Conservation (phyloP, 1,284 basidiomycete species). For the Cerrena zonata region DNA sequence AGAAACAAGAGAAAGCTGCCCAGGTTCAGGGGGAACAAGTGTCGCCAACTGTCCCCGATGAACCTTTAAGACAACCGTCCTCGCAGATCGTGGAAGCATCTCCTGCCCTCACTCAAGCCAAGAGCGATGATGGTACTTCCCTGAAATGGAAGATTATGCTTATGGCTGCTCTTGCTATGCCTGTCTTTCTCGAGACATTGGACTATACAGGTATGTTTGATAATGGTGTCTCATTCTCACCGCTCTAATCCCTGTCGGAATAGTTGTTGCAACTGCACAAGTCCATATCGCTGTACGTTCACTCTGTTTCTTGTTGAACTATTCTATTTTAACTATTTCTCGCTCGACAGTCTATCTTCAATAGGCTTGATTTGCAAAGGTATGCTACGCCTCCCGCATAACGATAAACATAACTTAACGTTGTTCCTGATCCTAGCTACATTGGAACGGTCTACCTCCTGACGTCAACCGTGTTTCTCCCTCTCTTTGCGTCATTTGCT, state of each 20-base stretch:
- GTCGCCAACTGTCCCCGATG: too few species aligned
- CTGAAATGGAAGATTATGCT: conserved; percentile 19
- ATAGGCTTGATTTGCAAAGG: conserved; percentile 42
- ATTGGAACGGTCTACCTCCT: conserved; percentile 41
- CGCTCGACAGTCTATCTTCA: conserved; percentile 37
- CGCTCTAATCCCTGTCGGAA: background rate
- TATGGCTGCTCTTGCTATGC: conserved; percentile 22
- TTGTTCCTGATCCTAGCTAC: conserved; percentile 23
- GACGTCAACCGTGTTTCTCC: conserved; percentile 46
- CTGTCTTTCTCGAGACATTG: conserved; percentile 28
- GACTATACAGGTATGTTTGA: conserved; percentile 38
- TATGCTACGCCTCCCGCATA: conserved; percentile 17
- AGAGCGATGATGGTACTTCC: background rate
- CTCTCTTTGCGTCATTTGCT: conserved; percentile 43
- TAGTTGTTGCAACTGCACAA: conserved; percentile 52
- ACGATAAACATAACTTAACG: background rate
- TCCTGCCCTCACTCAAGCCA: background rate
- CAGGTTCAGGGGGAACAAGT: background rate
- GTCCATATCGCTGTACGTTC: conserved; percentile 40
- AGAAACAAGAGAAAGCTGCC: background rate
- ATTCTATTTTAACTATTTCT: background rate
- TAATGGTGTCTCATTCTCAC: background rate
- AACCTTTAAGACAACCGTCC: too few species aligned
- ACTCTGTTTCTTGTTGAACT: background rate
- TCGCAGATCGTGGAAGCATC: background rate